Percentiles rank a stretch among this genome's conserved stretches.
Conservation (phyloP, 2,329 filamentous ascomycete species). For the Colletotrichum australisinense region DNA sequence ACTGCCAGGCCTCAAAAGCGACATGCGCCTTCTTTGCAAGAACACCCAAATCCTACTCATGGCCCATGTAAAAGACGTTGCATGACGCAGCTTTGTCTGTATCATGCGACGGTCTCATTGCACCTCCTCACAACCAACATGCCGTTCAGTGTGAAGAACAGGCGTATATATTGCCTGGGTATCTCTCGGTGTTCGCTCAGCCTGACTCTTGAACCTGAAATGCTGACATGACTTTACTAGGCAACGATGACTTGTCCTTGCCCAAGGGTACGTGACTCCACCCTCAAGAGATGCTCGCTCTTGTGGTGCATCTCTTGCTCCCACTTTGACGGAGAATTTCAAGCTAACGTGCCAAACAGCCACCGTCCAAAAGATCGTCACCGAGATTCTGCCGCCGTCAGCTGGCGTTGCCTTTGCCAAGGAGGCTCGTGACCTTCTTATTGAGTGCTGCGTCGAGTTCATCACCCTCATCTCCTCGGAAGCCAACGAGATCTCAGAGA, state of each 20-base stretch:
- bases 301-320: not conserved
- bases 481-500: slow-evolving; percentile 98
- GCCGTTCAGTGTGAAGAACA: not conserved
- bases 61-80: not conserved
- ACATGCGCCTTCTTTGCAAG: not conserved
- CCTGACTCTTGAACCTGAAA: not conserved
- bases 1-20: not conserved
- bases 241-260: slow-evolving; percentile 72
- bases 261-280: slow-evolving; percentile 66
- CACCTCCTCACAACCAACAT: not conserved
- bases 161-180: not conserved
- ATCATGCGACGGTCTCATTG: not conserved
- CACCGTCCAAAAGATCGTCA: slow-evolving; percentile 87
- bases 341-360: slow-evolving; percentile 51
- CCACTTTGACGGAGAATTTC: not conserved
- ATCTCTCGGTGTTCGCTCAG: not conserved
- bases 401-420: slow-evolving; percentile 88
- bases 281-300: not conserved
- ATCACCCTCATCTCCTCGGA: slow-evolving; percentile 98
- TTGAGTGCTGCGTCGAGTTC: slow-evolving; percentile 99
- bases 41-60: not conserved
- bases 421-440: slow-evolving; percentile 93
- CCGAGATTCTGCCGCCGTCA: slow-evolving; percentile 86
- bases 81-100: too few relatives aligned
- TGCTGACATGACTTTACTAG: slow-evolving; percentile 55